Base-by-base conservation (phyloP, 1,284 basidiomycete species). In the Vanrija sp. region DNA sequence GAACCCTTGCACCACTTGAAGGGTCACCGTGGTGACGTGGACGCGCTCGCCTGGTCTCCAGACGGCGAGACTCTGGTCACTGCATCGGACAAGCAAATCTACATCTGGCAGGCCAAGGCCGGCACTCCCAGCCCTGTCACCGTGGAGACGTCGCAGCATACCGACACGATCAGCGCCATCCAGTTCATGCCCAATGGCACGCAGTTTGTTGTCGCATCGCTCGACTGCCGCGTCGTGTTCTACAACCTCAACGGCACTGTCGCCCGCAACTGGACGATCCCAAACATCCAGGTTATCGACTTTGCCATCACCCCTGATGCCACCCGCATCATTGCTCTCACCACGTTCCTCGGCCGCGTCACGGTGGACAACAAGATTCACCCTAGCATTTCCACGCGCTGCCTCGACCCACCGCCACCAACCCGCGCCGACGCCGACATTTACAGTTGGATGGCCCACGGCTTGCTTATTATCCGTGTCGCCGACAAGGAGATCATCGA, bases 221-320 rank as follows among this genome's bases (percentile, higher is more conserved):
- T 96, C 75, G 95, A 99, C 73, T 84, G 85, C 60, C 86, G 85
- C 73, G 85, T 98, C 52, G 82, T 88, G 41, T 84, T 88, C 60
- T 98, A 93, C 89, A 45, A 43, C 41, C 37, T 55, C 16, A 45
- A 64, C 42, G 93, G 93, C 19, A 84, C 81, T 57, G 77, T 85
- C 55, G 79, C 80, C 44, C 83, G 87, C 51, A 80, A 81, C 49
- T 92, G 89, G 85, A 80, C 79, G 10, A 79, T 81, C 27, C 82
- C 83, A n/a, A 81, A 85, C n/a, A 86, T 92, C 62, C 88, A 95
- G 56, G 82, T 98, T 61, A 85, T 86, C 15, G 90, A 93, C 69
- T 83, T 97, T 63, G 86, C 86, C 46, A 80, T 97, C 58, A 87
- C 93, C 14, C 89, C 92, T 14, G 89, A 97, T 74, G 85, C 86